Evolutionary conservation across 768 basidiomycete genomes (phyloP).

Genomic region (Naganishia friedmannii): DNA sequence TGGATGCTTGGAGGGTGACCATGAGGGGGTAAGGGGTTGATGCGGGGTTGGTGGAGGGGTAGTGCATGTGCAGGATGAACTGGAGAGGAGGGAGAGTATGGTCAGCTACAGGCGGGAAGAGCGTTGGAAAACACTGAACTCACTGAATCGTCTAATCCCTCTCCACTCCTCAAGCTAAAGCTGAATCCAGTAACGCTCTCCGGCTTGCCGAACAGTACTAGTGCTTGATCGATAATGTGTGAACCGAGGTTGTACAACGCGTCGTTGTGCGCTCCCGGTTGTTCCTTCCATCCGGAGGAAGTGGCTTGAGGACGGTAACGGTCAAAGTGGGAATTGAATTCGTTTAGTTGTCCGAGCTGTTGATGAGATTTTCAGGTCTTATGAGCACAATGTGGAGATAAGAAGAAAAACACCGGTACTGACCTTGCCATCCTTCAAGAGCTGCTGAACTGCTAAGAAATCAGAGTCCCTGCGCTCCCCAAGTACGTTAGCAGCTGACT

Average conservation of each 20-base stretch:
- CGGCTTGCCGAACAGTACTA: constrained; percentile 74
- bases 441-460: constrained; percentile 43
- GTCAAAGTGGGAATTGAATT: constrained; percentile 44
- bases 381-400: not conserved
- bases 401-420: not conserved
- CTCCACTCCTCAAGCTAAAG: constrained; percentile 61
- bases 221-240: constrained; percentile 64
- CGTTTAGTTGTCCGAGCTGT: constrained; percentile 56
- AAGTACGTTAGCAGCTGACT: too few relatives aligned
- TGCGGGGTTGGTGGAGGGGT: constrained; percentile 37
- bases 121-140: too few relatives aligned
- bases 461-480: constrained; percentile 39
- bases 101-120: not conserved
- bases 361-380: not conserved
- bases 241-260: constrained; percentile 73
- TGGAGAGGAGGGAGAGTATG: constrained; percentile 55
- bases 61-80: constrained; percentile 47
- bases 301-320: constrained; percentile 60
- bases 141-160: constrained; percentile 53
- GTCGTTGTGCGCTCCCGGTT: constrained; percentile 62
- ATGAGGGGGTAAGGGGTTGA: constrained; percentile 57
- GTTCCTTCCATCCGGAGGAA: constrained; percentile 66
- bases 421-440: constrained; percentile 36
- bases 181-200: constrained; percentile 65
- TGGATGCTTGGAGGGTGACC: constrained; percentile 66